Evolutionary conservation across 179 eudicot species (phyloP).

Genomic region (Pouteria campechiana): DNA sequence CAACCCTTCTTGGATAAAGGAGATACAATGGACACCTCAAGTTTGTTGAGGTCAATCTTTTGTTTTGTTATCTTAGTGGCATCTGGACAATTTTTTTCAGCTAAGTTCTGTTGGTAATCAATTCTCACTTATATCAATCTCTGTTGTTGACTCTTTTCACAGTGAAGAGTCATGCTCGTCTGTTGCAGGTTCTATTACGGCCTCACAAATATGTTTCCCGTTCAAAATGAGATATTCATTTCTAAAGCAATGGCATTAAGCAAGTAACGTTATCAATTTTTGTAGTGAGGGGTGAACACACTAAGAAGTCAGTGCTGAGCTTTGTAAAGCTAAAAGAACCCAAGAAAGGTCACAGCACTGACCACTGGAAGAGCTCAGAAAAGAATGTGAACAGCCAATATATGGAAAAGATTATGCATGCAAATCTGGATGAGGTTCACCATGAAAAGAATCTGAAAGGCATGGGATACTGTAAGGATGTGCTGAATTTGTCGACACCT

Average conservation of each 20-base stretch:
- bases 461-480: conserved; percentile 10
- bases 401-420: not conserved
- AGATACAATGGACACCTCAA: conserved; percentile 35
- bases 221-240: not conserved
- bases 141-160: conserved; percentile 10
- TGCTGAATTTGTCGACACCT: conserved; percentile 10
- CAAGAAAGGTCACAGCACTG: not conserved
- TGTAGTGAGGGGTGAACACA: conserved; percentile 24
- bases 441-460: conserved; percentile 8
- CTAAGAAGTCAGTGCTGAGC: conserved; percentile 9
- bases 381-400: conserved; percentile 1
- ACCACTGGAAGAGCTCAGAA: not conserved
- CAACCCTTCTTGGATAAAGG: conserved; percentile 22
- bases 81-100: no score
- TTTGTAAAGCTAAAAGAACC: conserved; percentile 12
- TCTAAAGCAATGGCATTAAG: not conserved
- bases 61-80: no score
- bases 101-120: not conserved
- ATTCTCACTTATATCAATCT: conserved; percentile 2
- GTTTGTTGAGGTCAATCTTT: conserved; percentile 39
- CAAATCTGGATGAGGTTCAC: conserved; percentile 2
- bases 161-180: conserved; percentile 79
- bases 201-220: conserved; percentile 1
- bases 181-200: conserved; percentile 39
- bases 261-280: not conserved